Evolutionary conservation across 805 yeast species (phyloP).

Genomic region (Zygosaccharomyces rouxii): DNA sequence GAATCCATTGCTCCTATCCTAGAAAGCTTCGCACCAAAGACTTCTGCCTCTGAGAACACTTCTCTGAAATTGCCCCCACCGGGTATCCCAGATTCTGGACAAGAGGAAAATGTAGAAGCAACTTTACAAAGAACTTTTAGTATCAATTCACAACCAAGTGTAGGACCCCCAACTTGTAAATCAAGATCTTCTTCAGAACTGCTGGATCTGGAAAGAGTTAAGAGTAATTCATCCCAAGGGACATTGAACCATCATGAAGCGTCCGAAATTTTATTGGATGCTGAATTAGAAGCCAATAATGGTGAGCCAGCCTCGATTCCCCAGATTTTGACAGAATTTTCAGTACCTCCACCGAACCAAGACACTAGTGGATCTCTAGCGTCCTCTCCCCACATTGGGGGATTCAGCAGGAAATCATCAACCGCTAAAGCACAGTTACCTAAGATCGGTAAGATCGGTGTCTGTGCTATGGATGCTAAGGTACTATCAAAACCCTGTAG

Average conservation of each 20-base stretch:
- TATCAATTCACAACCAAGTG: constrained; percentile 21
- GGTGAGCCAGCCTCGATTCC: constrained; percentile 12
- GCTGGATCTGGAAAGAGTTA: constrained; percentile 10
- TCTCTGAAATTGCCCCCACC: constrained; percentile 35
- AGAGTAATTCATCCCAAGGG: constrained; percentile 6
- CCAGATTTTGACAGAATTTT: constrained; percentile 10
- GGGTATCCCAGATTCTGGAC: constrained; percentile 22
- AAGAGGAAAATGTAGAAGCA: constrained; percentile 27
- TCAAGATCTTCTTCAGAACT: constrained; percentile 6
- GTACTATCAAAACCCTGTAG: constrained; percentile 95
- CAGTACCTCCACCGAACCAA: constrained; percentile 16
- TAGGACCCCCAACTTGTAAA: constrained; percentile 8
- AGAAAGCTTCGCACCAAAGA: constrained; percentile 68
- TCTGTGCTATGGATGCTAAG: constrained; percentile 98
- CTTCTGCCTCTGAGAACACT: constrained; percentile 49
- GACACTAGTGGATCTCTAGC: constrained; percentile 23
- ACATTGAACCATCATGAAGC: constrained; percentile 4
- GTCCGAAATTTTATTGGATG: constrained; percentile 6
- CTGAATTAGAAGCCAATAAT: constrained; percentile 5
- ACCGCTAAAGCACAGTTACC: constrained; percentile 45
- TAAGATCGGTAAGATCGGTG: constrained; percentile 89
- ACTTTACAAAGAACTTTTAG: constrained; percentile 27
- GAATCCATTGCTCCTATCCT: constrained; percentile 77
- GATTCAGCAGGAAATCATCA: constrained; percentile 29
- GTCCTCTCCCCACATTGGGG: constrained; percentile 1